A percentile compares a stretch with the other conserved stretches of the same genome.
phyloP scores from a whole-genome alignment of 148 eudicot species.

The Dysphania ambrosioides region DNA sequence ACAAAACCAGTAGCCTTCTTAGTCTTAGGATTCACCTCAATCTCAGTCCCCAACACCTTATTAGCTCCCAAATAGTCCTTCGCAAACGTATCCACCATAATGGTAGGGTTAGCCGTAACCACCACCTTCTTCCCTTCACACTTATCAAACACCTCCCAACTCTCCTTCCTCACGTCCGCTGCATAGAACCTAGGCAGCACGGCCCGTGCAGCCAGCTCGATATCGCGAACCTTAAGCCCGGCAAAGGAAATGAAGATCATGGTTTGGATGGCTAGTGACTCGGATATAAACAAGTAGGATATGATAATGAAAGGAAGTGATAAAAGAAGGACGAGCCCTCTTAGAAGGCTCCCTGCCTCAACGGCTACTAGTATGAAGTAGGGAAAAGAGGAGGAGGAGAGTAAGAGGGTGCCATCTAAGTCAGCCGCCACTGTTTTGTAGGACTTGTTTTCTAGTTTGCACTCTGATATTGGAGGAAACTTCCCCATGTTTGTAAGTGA shows the following conservation, averaged over 20 bases:
- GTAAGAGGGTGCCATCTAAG: constrained; percentile 86
- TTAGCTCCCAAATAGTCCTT: constrained; percentile 84
- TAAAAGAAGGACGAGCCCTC: constrained; percentile 69
- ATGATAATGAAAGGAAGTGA: constrained; percentile 64
- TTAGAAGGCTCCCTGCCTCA: constrained; percentile 82
- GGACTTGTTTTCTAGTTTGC: constrained; percentile 33
- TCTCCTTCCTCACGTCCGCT: constrained; percentile 70
- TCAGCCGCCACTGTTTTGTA: constrained; percentile 81
- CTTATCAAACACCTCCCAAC: constrained; percentile 63
- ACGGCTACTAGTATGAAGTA: constrained; percentile 89
- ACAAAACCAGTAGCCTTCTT: constrained; percentile 77
- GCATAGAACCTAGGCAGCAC: constrained; percentile 89
- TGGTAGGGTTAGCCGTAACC: constrained; percentile 81
- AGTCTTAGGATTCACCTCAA: constrained; percentile 81
- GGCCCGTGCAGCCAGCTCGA: constrained; percentile 81
- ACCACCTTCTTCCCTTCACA: constrained; percentile 65
- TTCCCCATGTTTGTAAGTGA: constrained; percentile 26
- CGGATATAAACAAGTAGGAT: constrained; percentile 79
- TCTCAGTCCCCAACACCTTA: constrained; percentile 84
- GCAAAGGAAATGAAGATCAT: constrained; percentile 74
- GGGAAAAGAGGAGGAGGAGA: constrained; percentile 67
- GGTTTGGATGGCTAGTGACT: constrained; percentile 68
- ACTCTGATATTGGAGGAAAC: constrained; percentile 54
- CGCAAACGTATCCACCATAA: constrained; percentile 88
- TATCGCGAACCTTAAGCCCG: constrained; percentile 62